Conservation (phyloP, 2,329 filamentous ascomycete genomes). For the Aureobasidium pullulans region DNA sequence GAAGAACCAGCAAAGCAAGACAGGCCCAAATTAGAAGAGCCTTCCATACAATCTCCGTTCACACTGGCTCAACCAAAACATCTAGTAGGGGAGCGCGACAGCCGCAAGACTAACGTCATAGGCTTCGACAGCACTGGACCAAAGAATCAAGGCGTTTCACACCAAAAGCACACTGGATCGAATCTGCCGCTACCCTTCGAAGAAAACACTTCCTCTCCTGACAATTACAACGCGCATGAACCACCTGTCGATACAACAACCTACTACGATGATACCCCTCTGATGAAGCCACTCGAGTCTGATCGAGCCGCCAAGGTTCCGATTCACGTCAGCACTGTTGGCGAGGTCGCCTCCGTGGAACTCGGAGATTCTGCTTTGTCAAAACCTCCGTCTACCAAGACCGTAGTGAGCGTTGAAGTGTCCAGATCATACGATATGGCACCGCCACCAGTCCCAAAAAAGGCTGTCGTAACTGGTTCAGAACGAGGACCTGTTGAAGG, state of each 20-base stretch:
- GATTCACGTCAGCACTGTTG: background rate
- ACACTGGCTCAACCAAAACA: no score
- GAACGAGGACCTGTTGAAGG: no score
- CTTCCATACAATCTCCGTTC: background rate
- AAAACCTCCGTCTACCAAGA: background rate
- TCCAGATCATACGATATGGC: background rate
- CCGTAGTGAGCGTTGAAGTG: background rate
- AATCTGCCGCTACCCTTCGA: background rate
- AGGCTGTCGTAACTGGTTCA: no score
- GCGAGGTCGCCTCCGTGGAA: background rate
- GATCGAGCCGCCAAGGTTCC: background rate
- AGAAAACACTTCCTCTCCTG: background rate
- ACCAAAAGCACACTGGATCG: background rate
- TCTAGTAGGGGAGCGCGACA: conserved; percentile 1
- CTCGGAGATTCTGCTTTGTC: no score
- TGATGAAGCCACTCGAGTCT: background rate
- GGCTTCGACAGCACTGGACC: conserved; percentile 23
- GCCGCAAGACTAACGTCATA: conserved; percentile 23
- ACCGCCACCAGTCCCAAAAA: no score
- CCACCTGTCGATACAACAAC: no score
- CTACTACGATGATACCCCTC: no score
- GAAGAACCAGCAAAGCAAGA: background rate
- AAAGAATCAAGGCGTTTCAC: conserved; percentile 24
- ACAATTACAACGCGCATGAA: background rate
- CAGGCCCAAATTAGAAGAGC: background rate